Evolutionary conservation across 2,329 filamentous ascomycete species (phyloP), one percentile per base, ranked within the genome.

Genomic region (Hypocrella siamensis): DNA sequence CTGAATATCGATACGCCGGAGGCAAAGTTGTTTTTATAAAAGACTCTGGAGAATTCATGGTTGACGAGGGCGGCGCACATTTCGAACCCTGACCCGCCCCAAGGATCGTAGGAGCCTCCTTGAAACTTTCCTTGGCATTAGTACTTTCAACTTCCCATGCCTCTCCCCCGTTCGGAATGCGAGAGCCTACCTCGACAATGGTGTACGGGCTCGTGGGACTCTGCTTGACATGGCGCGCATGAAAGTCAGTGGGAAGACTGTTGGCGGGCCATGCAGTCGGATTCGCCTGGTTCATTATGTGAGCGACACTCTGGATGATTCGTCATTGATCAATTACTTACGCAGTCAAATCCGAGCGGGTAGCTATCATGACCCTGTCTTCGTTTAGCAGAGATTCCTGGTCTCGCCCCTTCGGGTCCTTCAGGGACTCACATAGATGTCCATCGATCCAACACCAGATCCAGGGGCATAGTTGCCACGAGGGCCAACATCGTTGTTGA

Each of bases 1-100:
- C 75, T 85, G 35, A 84, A 58, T 6, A 88, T 69, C 0, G 68
- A 72, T 3, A 75, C 66, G 0, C 73, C 75, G 12, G 75, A 69
- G 24, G 71, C 70, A 32, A 75, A 69, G 31, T 74, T 63, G 41
- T 84, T 82, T 61, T 86, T 88, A 52, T 84, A 81, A 46, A 85
- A 83, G 0, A 90, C 75, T 12, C 80, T 61, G 38, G 79, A 72
- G 38, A 83, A 84, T 41, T 85, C 77, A n/a, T 75, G 60, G 38
- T 79, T 79, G 4, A 81, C 56, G 3, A 86, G 60, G 3, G 60
- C 56, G 4, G 67, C 59, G 42, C 83, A 90, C 35, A 74, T 59
- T 3, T 70, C 72, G 31, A 80, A 81, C 0, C 79, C 78, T 11
- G 61, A 56, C 12, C 79, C 80, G 30, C 79, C 82, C 69, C 79